phyloP scores from a whole-genome alignment of 176 grass and related monocot species.

The Puccinellia tenuiflora region DNA sequence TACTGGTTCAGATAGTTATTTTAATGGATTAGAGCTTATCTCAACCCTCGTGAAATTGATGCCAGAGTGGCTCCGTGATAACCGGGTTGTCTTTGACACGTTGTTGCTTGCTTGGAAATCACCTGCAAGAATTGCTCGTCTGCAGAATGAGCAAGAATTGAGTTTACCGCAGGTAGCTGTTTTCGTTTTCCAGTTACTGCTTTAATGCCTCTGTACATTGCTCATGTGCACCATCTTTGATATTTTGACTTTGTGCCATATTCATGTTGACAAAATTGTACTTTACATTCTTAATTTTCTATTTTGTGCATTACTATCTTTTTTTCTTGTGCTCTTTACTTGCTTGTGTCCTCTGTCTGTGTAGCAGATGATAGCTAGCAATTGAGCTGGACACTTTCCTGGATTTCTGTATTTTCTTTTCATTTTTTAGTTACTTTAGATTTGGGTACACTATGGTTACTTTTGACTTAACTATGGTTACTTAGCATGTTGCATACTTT shows the following conservation, averaged over 20 bases:
- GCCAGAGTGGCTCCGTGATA: conserved; percentile 90
- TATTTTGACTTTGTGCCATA: not conserved
- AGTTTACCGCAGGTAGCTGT: conserved; percentile 73
- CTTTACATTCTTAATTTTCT: not conserved
- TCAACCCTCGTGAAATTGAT: conserved; percentile 88
- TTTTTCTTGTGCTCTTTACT: not conserved
- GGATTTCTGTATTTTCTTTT: not conserved
- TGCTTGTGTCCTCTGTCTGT: not conserved
- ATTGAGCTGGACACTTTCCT: not conserved
- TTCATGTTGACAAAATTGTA: not conserved
- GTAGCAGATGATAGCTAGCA: not conserved
- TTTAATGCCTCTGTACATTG: conserved; percentile 7
- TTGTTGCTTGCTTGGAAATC: conserved; percentile 95
- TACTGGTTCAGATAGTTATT: conserved; percentile 73
- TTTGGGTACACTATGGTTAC: not conserved
- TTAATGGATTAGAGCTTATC: conserved; percentile 92
- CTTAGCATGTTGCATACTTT: not conserved
- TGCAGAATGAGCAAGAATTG: conserved; percentile 90
- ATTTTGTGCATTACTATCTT: not conserved
- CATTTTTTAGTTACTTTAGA: not conserved
- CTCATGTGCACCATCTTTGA: not conserved
- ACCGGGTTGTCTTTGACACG: conserved; percentile 77
- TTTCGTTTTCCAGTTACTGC: conserved; percentile 9
- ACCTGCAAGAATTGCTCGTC: conserved; percentile 69
- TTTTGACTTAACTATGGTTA: not conserved